Conservation (phyloP, 495 filamentous ascomycete species). For the Podospora anserina region DNA sequence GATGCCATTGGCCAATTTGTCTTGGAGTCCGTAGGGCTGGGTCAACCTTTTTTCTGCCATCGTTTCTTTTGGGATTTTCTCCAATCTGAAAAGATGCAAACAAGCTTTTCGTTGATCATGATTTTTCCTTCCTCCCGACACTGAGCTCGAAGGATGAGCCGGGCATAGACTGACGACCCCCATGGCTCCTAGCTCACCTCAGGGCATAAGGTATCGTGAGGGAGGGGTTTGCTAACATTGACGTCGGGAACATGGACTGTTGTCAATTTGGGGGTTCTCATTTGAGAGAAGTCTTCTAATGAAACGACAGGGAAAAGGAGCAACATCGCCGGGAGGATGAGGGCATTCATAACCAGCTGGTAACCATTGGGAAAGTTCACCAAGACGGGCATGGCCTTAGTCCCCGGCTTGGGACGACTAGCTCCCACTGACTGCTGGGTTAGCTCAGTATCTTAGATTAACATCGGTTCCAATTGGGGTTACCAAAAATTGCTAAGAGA, state of each 20-base stretch:
- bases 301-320: too few species aligned
- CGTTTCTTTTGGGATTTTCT: background rate
- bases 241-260: too few species aligned
- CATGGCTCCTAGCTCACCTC: too few species aligned
- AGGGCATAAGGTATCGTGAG: too few species aligned
- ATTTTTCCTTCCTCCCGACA: too few species aligned
- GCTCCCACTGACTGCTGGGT: background rate
- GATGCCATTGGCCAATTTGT: constrained; percentile 18
- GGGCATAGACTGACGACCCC: too few species aligned
- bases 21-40: constrained; percentile 1
- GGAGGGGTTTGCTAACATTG: too few species aligned
- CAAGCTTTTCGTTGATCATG: background rate
- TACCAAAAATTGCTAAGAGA: background rate
- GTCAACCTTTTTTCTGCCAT: background rate
- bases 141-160: too few species aligned
- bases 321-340: background rate
- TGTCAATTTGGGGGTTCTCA: too few species aligned
- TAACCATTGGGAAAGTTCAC: background rate
- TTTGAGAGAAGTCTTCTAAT: too few species aligned
- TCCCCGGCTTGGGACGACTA: background rate
- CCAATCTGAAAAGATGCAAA: background rate
- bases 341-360: background rate
- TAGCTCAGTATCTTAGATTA: background rate
- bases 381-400: background rate
- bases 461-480: background rate